Evolutionary conservation across 176 grass and related monocot genomes (phyloP), one percentile per base, ranked within the genome.

Genomic region (Avena atlantica): DNA sequence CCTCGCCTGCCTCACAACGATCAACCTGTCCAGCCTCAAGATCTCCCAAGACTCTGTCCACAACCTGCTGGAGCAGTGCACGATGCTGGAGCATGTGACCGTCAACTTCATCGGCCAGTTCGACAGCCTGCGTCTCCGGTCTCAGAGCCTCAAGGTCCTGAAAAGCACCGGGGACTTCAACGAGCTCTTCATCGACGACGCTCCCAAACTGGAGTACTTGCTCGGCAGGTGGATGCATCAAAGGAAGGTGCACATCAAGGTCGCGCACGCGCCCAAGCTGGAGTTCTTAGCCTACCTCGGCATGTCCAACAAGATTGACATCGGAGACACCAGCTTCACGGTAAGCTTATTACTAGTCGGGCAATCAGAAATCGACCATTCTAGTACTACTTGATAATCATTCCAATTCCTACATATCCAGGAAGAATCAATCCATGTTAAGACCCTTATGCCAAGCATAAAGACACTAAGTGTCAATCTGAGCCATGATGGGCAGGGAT

Each of bases 251-350:
- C 9, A 8, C 6, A n/a, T 88, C 57, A 83, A 23, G 60, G 13
- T 88, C 6, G 61, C 1, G 36, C 86, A 88, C 61, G 86, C 72
- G 13, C 80, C 80, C 4, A 88, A 88, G 80, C 80, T 83, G 17
- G 49, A 83, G 49, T 88, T 88, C 61, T 45, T 88, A 2, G 71
- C 61, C 23, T 69, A 59, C 80, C 49, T 78, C 13, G 72, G 50
- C 73, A 83, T 88, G 80, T 20, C 67, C 19, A 15, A 9, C 9
- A 12, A 0, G 2, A 69, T 88, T 70, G 37, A 83, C 37, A 78
- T 88, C 59, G 80, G 80, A 42, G 20, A 83, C 11, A 37, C 71
- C 7, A 24, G n/a, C 2, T 59, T 83, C 73, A 61, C 8, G 2
- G 87, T 88, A 56, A 88, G 71, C 48, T 59, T 55, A 23, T 59